Percentiles rank a stretch among this genome's conserved stretches.
Conservation (phyloP, 805 yeast genomes). For the Metschnikowia noctiluminum region DNA sequence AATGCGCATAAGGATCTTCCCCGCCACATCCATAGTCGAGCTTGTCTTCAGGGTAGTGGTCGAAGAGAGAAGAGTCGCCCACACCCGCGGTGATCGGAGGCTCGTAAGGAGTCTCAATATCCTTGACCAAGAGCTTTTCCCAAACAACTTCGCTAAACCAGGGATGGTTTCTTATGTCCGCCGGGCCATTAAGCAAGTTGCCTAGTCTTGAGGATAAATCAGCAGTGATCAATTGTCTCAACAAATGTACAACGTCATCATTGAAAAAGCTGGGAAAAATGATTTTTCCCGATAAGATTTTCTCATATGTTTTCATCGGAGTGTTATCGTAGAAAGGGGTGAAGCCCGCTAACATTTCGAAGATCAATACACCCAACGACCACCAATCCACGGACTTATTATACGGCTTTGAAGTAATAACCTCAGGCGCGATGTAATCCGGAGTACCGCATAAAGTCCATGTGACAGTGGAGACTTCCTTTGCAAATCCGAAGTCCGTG, state of each 20-base stretch:
- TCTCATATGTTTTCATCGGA: conserved; percentile 62
- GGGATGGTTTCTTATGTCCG: conserved; percentile 52
- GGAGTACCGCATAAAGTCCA: conserved; percentile 65
- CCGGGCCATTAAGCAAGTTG: conserved; percentile 55
- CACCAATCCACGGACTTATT: conserved; percentile 66
- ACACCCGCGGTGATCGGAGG: conserved; percentile 63
- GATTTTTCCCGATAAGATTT: conserved; percentile 51
- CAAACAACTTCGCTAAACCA: conserved; percentile 63
- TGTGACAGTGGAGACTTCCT: conserved; percentile 57
- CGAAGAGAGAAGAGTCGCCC: conserved; percentile 50
- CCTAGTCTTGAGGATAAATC: conserved; percentile 57
- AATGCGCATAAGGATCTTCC: conserved; percentile 38
- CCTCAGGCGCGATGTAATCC: conserved; percentile 64
- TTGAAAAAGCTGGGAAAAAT: conserved; percentile 53
- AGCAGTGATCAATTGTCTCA: conserved; percentile 49
- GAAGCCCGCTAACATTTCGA: conserved; percentile 60
- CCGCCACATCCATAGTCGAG: conserved; percentile 38
- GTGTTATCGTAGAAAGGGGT: conserved; percentile 63
- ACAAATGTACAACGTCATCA: conserved; percentile 50
- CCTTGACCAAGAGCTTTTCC: conserved; percentile 53
- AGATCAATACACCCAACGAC: conserved; percentile 59
- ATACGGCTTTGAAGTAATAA: conserved; percentile 60
- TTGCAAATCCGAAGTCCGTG: conserved; percentile 63
- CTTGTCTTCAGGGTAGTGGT: conserved; percentile 45
- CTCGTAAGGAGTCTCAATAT: conserved; percentile 62